A percentile compares a stretch with the other conserved stretches of the same genome.
Evolutionary conservation across 2,329 filamentous ascomycete species (phyloP).

Genomic region (Epicoccum sorghinum): DNA sequence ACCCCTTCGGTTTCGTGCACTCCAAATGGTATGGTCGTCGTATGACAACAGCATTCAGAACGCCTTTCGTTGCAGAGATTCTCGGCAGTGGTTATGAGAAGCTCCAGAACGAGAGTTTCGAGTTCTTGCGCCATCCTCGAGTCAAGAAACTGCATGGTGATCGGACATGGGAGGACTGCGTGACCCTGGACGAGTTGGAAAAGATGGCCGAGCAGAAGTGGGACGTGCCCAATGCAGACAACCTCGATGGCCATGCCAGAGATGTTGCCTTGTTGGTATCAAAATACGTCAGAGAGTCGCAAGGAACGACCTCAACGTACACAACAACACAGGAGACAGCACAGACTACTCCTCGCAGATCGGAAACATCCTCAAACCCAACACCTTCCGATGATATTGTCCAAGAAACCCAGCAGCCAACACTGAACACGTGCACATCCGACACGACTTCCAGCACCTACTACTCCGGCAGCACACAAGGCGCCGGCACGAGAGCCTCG

Average conservation of each 20-base stretch:
- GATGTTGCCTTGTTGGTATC: constrained; percentile 36
- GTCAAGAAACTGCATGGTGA: constrained; percentile 81
- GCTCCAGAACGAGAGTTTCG: constrained; percentile 70
- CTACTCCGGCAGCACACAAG: constrained; percentile 31
- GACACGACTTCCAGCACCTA: constrained; percentile 16
- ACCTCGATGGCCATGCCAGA: constrained; percentile 37
- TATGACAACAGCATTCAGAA: constrained; percentile 65
- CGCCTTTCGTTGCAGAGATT: constrained; percentile 79
- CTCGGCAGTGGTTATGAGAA: constrained; percentile 81
- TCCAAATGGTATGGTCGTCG: constrained; percentile 25
- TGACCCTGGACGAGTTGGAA: constrained; percentile 74
- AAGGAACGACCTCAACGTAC: constrained; percentile 23
- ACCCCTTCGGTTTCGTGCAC: constrained; percentile 31
- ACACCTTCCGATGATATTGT: constrained; percentile 17
- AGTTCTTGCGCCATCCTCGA: constrained; percentile 76
- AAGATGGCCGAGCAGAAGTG: constrained; percentile 64
- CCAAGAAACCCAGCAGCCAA: constrained; percentile 26
- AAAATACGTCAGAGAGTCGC: constrained; percentile 31
- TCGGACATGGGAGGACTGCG: constrained; percentile 69
- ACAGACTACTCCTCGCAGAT: constrained; percentile 25
- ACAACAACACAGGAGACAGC: constrained; percentile 31
- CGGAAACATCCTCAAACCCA: constrained; percentile 7
- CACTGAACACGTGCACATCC: constrained; percentile 9
- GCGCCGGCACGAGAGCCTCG: constrained; percentile 26
- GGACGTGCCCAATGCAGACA: constrained; percentile 32